phyloP scores from a whole-genome alignment of 345 rosid genomes.

The Eucalyptus marginata region DNA sequence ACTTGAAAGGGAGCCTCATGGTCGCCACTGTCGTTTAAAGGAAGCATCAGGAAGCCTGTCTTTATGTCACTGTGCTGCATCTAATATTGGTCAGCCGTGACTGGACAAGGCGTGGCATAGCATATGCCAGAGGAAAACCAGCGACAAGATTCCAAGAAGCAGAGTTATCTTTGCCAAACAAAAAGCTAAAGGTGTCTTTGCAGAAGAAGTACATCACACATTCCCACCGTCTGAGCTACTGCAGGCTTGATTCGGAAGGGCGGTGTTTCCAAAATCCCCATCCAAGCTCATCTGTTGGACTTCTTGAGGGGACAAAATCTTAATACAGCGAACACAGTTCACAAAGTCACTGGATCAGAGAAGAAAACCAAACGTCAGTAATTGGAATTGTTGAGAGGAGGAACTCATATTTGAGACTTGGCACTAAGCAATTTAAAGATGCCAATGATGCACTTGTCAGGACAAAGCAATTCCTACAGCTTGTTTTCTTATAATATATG shows the following conservation, averaged over 20 bases:
- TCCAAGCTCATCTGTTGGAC: constrained; percentile 76
- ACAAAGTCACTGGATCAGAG: constrained; percentile 47
- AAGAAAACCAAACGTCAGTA: not conserved
- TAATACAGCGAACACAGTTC: constrained; percentile 51
- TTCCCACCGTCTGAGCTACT: constrained; percentile 61
- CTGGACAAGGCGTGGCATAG: not conserved
- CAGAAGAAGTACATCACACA: not conserved
- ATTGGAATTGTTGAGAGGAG: not conserved
- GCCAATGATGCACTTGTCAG: not conserved
- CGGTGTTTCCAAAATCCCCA: constrained; percentile 45
- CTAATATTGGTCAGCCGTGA: not conserved
- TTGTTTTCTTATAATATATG: not conserved
- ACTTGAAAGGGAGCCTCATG: not conserved
- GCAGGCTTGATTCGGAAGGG: constrained; percentile 51
- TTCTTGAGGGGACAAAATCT: constrained; percentile 68
- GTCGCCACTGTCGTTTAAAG: not conserved
- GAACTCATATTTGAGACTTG: not conserved
- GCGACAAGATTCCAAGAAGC: not conserved
- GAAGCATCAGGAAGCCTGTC: not conserved
- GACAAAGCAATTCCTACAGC: not conserved
- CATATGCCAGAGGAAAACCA: not conserved
- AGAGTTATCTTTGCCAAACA: not conserved
- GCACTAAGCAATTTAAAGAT: not conserved
- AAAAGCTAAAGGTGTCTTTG: not conserved
- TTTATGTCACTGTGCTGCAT: not conserved